Percentiles rank a stretch among this genome's conserved stretches.
phyloP scores from a whole-genome alignment of 2,329 filamentous ascomycete genomes.

The Scleromitrula shiraiana region DNA sequence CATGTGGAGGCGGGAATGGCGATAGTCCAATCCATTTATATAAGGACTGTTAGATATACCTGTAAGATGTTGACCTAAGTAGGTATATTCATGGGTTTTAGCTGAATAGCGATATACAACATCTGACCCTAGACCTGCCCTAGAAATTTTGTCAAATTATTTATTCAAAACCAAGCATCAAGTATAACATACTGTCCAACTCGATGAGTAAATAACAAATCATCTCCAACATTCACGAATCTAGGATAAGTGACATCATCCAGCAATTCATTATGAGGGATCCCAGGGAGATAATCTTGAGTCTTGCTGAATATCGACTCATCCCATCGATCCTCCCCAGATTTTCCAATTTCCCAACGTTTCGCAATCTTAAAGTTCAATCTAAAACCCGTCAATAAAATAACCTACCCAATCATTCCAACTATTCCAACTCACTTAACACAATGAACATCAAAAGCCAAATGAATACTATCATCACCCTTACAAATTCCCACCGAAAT shows the following conservation, averaged over 20 bases:
- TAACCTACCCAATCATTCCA: not conserved
- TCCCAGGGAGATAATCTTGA: slow-evolving; percentile 17
- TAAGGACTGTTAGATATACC: slow-evolving; percentile 23
- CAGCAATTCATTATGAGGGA: slow-evolving; percentile 13
- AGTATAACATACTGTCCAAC: slow-evolving; percentile 26
- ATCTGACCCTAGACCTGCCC: slow-evolving; percentile 24
- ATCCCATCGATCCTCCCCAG: slow-evolving; percentile 12
- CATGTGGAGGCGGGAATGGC: slow-evolving; percentile 16
- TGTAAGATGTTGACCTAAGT: slow-evolving; percentile 20
- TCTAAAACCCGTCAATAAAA: slow-evolving; percentile 9
- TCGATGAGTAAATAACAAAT: slow-evolving; percentile 22
- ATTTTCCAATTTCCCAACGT: not conserved
- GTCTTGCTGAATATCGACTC: slow-evolving; percentile 16
- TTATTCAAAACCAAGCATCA: too few relatives aligned
- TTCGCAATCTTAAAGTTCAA: slow-evolving; percentile 19
- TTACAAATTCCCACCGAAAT: slow-evolving; percentile 22
- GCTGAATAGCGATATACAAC: slow-evolving; percentile 19
- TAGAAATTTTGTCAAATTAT: slow-evolving; percentile 2
- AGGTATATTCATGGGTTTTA: slow-evolving; percentile 17
- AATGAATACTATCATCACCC: slow-evolving; percentile 22
- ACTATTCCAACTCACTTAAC: slow-evolving; percentile 13
- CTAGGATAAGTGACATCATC: slow-evolving; percentile 23
- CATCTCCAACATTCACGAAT: slow-evolving; percentile 21
- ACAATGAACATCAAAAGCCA: slow-evolving; percentile 24
- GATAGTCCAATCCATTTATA: slow-evolving; percentile 22